Evolutionary conservation across 768 basidiomycete species (phyloP), one percentile per base, ranked within the genome.

Genomic region (Trametes coccinea): DNA sequence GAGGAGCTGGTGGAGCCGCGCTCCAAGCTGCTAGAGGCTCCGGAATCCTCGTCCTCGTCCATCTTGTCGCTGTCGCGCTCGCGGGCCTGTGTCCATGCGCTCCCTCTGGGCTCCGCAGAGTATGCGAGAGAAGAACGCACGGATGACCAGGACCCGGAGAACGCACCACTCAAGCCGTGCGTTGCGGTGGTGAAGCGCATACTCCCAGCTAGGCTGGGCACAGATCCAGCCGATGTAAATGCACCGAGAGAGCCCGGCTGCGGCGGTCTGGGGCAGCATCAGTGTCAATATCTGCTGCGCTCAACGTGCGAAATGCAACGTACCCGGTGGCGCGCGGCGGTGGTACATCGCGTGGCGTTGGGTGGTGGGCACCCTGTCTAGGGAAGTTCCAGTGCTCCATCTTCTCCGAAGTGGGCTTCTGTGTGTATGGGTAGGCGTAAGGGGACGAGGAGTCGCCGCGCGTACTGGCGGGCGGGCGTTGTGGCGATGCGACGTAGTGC

Each of bases 401-500:
- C 13, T 31, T 57, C 22, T 49, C 37, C 34, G 37, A 17, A 17
- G 16, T 11, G 56, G 22, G 47, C 27, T 57, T 48, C 56, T 57
- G 56, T 5, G 56, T 11, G 56, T 57, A 49, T 48, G 31, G 30
- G 56, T 57, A 49, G 56, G 37, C 37, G 52, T 47, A 43, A 29
- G 52, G 59, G 27, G 45, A 54, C 8, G 60, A 56, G 9, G 60
- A 17, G 50, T 52, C 61, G 41, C 44, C 61, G 50, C 44, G 61
- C 37, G 54, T 52, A 54, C 55, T 56, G 8, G 46, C 53, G 7
- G 37, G 29, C 29, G 16, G 22, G 61, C 51, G 55, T 9, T 31
- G 53, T 48, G 60, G 53, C 44, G 49, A 52, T 52, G 61, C 39
- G 47, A 44, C 27, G 44, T 53, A 40, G 52, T 59, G 57, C 41